These are phyloP conservation scores for Thalassiosira profunda DNA, from an alignment of 108 stramenopile genomes.

Conservation along the genomic window DNA sequence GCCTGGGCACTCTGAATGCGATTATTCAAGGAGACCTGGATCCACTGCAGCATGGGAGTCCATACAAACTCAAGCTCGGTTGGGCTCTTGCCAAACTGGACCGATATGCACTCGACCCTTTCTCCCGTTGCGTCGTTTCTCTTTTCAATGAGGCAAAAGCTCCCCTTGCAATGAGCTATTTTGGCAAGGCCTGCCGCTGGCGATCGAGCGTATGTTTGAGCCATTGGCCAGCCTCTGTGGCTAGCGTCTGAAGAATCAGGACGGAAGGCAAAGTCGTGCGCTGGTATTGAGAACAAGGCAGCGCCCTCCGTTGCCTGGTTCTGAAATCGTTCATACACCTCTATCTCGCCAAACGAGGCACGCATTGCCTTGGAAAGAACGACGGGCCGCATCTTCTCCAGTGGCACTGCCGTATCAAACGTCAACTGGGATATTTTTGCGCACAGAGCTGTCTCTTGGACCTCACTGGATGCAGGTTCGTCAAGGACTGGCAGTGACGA, in stretches of 20 bases:
- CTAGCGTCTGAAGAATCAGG: not conserved
- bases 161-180: conserved; percentile 28
- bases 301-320: not conserved
- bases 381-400: no score
- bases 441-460: conserved; percentile 17
- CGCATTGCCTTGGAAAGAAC: conserved; percentile 17
- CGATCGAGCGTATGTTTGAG: conserved; percentile 13
- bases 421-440: not conserved
- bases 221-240: conserved; percentile 16
- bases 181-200: not conserved
- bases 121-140: not conserved
- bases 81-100: conserved; percentile 18
- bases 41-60: conserved; percentile 45
- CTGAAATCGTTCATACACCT: conserved; percentile 22
- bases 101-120: conserved; percentile 23
- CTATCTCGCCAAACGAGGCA: conserved; percentile 12
- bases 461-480: not conserved
- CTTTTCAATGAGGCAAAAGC: conserved; percentile 23
- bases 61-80: conserved; percentile 19
- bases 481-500: conserved; percentile 20
- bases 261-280: conserved; percentile 21
- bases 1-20: conserved; percentile 31
- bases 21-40: conserved; percentile 32
- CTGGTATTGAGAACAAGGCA: conserved; percentile 25
- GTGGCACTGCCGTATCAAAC: conserved; percentile 11